Evolutionary conservation across 2,329 filamentous ascomycete genomes (phyloP), one percentile per base, ranked within the genome.

Genomic region (Fusarium devonianum): DNA sequence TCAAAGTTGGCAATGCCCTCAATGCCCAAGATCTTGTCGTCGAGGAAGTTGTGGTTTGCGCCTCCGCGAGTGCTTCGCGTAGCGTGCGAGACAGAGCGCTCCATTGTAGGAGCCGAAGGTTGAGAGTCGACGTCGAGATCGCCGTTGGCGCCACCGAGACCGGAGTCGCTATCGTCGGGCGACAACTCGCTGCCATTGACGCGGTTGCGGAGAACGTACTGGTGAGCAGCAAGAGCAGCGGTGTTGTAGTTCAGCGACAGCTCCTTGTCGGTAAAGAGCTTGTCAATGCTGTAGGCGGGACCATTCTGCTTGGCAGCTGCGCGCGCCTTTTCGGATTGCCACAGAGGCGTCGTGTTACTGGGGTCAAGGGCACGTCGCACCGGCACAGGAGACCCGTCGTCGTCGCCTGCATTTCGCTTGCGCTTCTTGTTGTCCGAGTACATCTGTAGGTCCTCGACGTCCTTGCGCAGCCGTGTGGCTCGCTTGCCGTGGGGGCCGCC

Each of bases 241-340:
- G 76, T 73, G 52, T 86, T 87, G 67, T 87, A 87, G 19, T 82
- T 83, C 74, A 88, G 79, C 4, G 81, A 78, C 21, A 88, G 76
- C 71, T 88, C 85, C 69, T 86, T 87, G 61, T 88, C 85, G 0
- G 85, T 88, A 39, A 88, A 88, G 26, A 88, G 78, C 73, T 87
- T 87, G 62, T 88, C 84, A 50, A 88, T 81, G 66, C 81, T 87
- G 67, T 86, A 87, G 2, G 84, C 71, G 0, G 83, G 79, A 7
- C 82, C 84, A 14, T 81, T 78, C 62, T 84, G 79, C 65, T 81
- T 81, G 47, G 80, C 73, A 44, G 75, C 73, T 48, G 74, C 72
- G 58, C 78, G 75, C 41, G 83, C 72, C 64, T 82, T 80, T 59
- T 87, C 84, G 39, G 77, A 81, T 64, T 83, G 81, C 83, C 84